Base-by-base conservation (phyloP, 1,284 basidiomycete genomes). In the Cystobasidium pallidum region DNA sequence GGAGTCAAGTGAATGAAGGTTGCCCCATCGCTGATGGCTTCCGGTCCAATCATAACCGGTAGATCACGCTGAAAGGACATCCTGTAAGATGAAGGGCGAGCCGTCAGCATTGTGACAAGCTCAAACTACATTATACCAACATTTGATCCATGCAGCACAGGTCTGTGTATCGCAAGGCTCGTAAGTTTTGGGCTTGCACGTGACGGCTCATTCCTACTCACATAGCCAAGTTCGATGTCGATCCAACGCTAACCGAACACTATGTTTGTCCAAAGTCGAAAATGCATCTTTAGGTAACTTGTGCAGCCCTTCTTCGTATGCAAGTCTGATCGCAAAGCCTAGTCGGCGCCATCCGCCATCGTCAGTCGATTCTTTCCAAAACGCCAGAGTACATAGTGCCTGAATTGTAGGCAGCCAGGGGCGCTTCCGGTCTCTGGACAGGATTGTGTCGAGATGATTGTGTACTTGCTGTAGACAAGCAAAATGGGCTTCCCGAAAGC, bases 91-190 rank as follows among this genome's bases (percentile, higher is more conserved):
- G 21, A 26, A 28, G 15, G 1, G 58, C 26, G 3, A 28, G 58
- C 13, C 8, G 8, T 7, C 7, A n/a, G n/a, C n/a, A n/a, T n/a
- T n/a, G n/a, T 1, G 1, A 24, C n/a, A 13, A 15, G 1, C n/a
- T 2, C n/a, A n/a, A n/a, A n/a, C n/a, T 1, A 39, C 26, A n/a
- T 15, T 26, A 30, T 1, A 51, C 47, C 51, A 11, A 51, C 62
- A 64, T 64, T 51, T 64, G 62, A 24, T 64, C 62, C 62, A 64
- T 64, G 34, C 62, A 64, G 24, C 62, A 64, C 8, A 64, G 47
- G 45, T 64, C 58, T 61, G 58, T 17, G 4, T 24, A 30, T 26
- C 15, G 39, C 1, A 19, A n/a, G 7, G 24, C 4, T 28, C 51
- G 30, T 32, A 13, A 32, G 57, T 43, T 17, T 39, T 3, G 10